phyloP scores from a whole-genome alignment of 2,329 filamentous ascomycete species.

The Aureobasidium sp. region DNA sequence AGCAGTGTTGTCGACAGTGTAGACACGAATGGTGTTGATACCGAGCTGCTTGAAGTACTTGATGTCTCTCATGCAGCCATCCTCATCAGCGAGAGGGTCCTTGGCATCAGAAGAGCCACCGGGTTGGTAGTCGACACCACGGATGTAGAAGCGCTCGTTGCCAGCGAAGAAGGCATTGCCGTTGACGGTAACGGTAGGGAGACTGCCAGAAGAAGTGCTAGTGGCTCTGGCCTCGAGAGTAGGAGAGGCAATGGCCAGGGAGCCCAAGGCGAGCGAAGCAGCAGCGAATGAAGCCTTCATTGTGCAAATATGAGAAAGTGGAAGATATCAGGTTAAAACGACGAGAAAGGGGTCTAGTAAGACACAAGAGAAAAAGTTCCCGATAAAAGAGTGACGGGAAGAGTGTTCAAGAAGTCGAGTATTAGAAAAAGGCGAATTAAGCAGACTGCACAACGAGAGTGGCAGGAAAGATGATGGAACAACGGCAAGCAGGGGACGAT shows the following conservation, averaged over 20 bases:
- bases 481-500: not conserved
- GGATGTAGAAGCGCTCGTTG: constrained; percentile 51
- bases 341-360: not conserved
- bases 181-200: constrained; percentile 53
- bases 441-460: constrained; percentile 13
- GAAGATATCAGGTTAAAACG: not conserved
- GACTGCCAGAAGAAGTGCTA: constrained; percentile 34
- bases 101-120: constrained; percentile 53
- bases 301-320: constrained; percentile 18
- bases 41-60: constrained; percentile 74
- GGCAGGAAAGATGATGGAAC: constrained; percentile 9
- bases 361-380: constrained; percentile 11
- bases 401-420: constrained; percentile 13
- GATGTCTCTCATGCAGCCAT: constrained; percentile 70
- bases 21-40: constrained; percentile 86
- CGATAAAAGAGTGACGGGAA: constrained; percentile 11
- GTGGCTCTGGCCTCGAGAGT: constrained; percentile 27
- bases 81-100: constrained; percentile 68
- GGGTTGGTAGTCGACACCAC: constrained; percentile 47
- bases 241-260: constrained; percentile 38
- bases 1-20: constrained; percentile 79
- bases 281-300: constrained; percentile 46
- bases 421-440: constrained; percentile 13
- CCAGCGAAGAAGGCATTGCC: constrained; percentile 61
- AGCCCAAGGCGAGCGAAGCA: constrained; percentile 32